Conservation (phyloP, 2,329 filamentous ascomycete genomes). For the Cercospora citrullina region DNA sequence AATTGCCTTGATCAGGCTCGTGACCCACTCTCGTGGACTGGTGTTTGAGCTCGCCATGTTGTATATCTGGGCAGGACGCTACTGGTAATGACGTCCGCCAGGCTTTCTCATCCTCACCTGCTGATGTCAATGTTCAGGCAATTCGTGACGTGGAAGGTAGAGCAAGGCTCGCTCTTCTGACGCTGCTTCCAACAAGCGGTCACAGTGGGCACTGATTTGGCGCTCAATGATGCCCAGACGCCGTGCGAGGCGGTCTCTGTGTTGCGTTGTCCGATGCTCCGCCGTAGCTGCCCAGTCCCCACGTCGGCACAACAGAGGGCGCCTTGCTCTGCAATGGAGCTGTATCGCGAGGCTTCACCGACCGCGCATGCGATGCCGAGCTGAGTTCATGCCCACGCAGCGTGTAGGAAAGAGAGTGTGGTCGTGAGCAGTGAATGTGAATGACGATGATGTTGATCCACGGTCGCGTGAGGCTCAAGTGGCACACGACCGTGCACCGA, state of each 20-base stretch:
- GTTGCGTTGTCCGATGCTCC: background rate
- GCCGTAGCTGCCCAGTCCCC: background rate
- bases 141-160: background rate
- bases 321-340: background rate
- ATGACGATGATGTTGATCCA: background rate
- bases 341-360: background rate
- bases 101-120: background rate
- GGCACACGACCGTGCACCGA: background rate
- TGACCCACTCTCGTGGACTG: constrained; percentile 29
- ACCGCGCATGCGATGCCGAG: background rate
- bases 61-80: background rate
- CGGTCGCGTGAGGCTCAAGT: constrained; percentile 5
- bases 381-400: background rate
- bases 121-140: background rate
- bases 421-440: background rate
- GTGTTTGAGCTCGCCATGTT: constrained; percentile 10
- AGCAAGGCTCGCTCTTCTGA: background rate
- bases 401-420: background rate
- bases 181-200: background rate
- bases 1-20: constrained; percentile 33
- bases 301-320: background rate
- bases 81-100: background rate
- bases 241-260: constrained; percentile 2
- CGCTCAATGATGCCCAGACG: background rate
- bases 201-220: background rate